Conservation (phyloP, 768 basidiomycete species). For the Hydnum rufescens region DNA sequence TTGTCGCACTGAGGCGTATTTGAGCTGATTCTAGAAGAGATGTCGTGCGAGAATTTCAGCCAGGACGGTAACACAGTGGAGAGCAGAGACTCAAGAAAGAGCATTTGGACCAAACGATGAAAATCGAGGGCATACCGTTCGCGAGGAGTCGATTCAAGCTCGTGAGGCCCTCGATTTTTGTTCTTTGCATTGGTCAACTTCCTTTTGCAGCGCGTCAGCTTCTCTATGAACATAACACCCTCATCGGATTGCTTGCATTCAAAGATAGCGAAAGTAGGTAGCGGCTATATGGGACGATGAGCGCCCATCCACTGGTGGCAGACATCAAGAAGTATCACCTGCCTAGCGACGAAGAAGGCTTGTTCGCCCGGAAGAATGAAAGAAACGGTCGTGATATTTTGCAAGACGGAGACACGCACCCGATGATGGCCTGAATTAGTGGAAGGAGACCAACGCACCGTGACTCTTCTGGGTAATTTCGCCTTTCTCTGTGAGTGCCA, state of each 20-base stretch:
- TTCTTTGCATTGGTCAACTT: constrained; percentile 37
- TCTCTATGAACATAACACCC: constrained; percentile 39
- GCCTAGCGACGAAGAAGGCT: constrained; percentile 68
- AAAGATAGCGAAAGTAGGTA: neutral
- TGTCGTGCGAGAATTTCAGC: too few relatives aligned
- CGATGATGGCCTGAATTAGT: neutral
- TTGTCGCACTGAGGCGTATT: constrained; percentile 46
- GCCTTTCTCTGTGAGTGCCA: constrained; percentile 67
- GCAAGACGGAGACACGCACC: too few relatives aligned
- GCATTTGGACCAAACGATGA: neutral
- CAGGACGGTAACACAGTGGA: too few relatives aligned
- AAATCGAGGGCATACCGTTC: constrained; percentile 7
- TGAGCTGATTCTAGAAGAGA: constrained; percentile 44
- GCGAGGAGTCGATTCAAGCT: constrained; percentile 10
- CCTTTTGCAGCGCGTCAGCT: constrained; percentile 39
- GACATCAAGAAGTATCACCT: too few relatives aligned
- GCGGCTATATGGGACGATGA: neutral
- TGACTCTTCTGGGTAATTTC: constrained; percentile 67
- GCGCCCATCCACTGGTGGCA: constrained; percentile 1
- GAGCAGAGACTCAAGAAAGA: neutral
- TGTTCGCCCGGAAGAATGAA: too few relatives aligned
- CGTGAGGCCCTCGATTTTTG: constrained; percentile 33
- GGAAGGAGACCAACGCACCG: constrained; percentile 26
- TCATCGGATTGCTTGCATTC: constrained; percentile 34
- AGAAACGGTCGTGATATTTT: too few relatives aligned